Evolutionary conservation across 2,329 filamentous ascomycete genomes (phyloP).

Genomic region (Beauveria australis): DNA sequence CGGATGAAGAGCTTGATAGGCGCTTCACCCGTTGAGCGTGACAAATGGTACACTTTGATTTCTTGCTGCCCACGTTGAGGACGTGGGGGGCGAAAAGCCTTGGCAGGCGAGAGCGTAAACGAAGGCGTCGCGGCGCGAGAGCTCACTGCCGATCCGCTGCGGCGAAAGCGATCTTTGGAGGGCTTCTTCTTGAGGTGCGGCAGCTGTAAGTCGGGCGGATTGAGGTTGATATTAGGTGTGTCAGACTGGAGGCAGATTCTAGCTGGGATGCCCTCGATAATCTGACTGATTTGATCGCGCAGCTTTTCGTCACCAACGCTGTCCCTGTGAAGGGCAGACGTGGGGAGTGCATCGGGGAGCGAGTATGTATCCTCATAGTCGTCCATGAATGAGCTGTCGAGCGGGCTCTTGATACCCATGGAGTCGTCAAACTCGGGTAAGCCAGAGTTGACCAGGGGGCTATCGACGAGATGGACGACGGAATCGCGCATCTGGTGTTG

Average conservation of each 20-base stretch:
- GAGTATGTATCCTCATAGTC: conserved; percentile 36
- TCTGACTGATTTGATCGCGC: conserved; percentile 70
- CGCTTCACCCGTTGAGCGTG: conserved; percentile 70
- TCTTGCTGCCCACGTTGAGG: conserved; percentile 53
- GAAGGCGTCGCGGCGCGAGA: conserved; percentile 54
- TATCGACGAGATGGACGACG: conserved; percentile 36
- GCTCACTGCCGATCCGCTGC: conserved; percentile 44
- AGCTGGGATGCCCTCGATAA: conserved; percentile 69
- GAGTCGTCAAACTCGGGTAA: conserved; percentile 33
- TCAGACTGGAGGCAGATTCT: conserved; percentile 65
- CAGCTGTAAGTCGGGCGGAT: conserved; percentile 49
- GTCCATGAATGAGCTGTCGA: conserved; percentile 37
- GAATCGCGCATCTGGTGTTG: conserved; percentile 15
- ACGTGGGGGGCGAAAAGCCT: conserved; percentile 39
- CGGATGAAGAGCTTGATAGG: conserved; percentile 94
- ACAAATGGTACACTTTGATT: conserved; percentile 88
- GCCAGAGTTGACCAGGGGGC: conserved; percentile 33
- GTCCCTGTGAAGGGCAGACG: conserved; percentile 20
- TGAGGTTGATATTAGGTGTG: conserved; percentile 41
- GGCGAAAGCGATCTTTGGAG: conserved; percentile 34
- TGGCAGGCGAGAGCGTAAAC: conserved; percentile 60
- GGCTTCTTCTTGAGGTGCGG: conserved; percentile 37
- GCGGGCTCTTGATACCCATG: conserved; percentile 29
- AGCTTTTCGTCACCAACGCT: conserved; percentile 56
- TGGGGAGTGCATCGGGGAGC: conserved; percentile 20